Evolutionary conservation across 257 asterid species (phyloP).

Genomic region (Solanum chiquidenum): DNA sequence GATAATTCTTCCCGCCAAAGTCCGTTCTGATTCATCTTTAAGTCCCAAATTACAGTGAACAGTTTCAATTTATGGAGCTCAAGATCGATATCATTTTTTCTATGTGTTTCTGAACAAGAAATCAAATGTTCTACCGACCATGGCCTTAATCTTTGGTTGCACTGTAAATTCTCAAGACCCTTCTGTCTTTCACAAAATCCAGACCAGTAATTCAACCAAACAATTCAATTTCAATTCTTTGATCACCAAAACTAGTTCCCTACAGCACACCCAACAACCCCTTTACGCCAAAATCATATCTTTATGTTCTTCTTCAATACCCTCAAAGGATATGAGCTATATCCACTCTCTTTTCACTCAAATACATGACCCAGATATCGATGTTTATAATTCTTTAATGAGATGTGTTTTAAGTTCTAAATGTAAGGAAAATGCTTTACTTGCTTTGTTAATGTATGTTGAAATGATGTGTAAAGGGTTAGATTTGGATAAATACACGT

Average conservation of each 20-base stretch:
- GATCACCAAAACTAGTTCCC: slow-evolving; percentile 15
- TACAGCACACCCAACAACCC: slow-evolving; percentile 16
- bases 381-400: slow-evolving; percentile 13
- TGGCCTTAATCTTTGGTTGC: not conserved
- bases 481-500: slow-evolving; percentile 21
- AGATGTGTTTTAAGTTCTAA: slow-evolving; percentile 5
- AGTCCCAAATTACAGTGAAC: not conserved
- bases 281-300: slow-evolving; percentile 17
- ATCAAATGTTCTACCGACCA: not conserved
- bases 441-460: slow-evolving; percentile 9
- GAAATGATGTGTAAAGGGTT: slow-evolving; percentile 19
- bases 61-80: not conserved
- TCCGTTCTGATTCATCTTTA: not conserved
- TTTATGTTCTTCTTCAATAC: slow-evolving; percentile 17
- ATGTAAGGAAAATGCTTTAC: not conserved
- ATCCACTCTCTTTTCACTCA: slow-evolving; percentile 14
- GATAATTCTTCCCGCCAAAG: not conserved
- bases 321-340: slow-evolving; percentile 15
- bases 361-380: slow-evolving; percentile 6
- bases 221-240: slow-evolving; percentile 17
- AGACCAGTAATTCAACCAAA: slow-evolving; percentile 24
- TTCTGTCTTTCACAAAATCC: slow-evolving; percentile 5
- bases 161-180: not conserved
- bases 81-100: not conserved
- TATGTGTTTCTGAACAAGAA: not conserved